phyloP scores from a whole-genome alignment of 345 rosid species.

The Excoecaria cochinchinensis region DNA sequence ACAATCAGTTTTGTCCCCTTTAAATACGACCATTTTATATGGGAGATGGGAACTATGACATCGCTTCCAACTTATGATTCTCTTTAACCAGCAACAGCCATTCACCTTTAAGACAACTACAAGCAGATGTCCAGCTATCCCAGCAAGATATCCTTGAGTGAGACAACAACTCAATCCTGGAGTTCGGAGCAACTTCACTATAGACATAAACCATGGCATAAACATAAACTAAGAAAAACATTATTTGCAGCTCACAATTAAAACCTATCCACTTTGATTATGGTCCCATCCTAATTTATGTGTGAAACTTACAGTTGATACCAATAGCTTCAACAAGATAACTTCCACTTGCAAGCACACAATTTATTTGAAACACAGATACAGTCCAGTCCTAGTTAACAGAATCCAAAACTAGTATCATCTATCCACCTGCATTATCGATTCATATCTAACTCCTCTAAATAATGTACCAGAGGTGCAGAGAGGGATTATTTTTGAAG shows the following conservation, averaged over 20 bases:
- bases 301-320: not conserved
- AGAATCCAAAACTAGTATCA: not conserved
- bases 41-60: too few relatives aligned
- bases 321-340: not conserved
- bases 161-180: not conserved
- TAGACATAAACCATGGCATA: not conserved
- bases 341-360: not conserved
- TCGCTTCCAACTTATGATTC: too few relatives aligned
- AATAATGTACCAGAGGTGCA: not conserved
- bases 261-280: not conserved
- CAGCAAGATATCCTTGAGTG: not conserved
- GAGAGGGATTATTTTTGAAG: not conserved
- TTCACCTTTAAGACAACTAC: not conserved
- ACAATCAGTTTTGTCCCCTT: not conserved
- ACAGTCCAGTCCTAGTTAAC: too few relatives aligned
- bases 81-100: too few relatives aligned
- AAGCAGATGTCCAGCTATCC: not conserved
- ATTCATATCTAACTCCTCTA: not conserved
- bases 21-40: not conserved
- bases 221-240: not conserved
- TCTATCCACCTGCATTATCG: not conserved
- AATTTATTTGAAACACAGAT: too few relatives aligned
- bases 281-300: not conserved
- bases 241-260: not conserved
- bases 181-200: not conserved